Evolutionary conservation across 164 flowering plant genomes (phyloP), one percentile per base, ranked within the genome.

Genomic region (Liriodendron chinense): DNA sequence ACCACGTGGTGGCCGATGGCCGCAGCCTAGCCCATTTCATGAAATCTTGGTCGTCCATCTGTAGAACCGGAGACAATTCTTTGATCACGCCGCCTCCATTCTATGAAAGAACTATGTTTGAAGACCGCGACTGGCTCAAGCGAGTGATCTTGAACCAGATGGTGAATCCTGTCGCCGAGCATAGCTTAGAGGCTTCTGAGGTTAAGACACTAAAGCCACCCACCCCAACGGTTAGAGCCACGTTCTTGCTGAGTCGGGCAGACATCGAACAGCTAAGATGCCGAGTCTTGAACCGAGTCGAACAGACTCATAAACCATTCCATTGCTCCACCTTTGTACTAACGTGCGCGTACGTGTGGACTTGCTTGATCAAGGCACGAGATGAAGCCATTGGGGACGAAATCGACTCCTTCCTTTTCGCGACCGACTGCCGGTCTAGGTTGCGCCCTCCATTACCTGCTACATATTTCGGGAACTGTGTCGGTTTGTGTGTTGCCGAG

Each of bases 401-500:
- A 59, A 68, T 5, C 1, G 65, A 63, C 9, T 56, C 75, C 25
- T 83, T 89, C n/a, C n/a, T 20, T 9, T 79, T 82, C 14, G 73
- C 74, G 0, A 86, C 81, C 2, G 90, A 87, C 34, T 77, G 82
- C 26, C 75, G 88, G 12, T 70, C 79, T 14, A 81, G 84, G 0
- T 24, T 82, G 6, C 67, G 65, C 1, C 76, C 72, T 10, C 82
- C 81, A 1, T 8, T 86, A 2, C 87, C 92, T 0, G 65, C 21
- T 1, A 56, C 76, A 0, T 91, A 87, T 61, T 83, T 88, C 25
- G 93, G 92, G 0, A 91, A 89, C 72, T 89, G 92, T 73, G 1
- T 88, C 8, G 73, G 71, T 0, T 3, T 12, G 3, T 70, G 77
- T 13, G 16, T 71, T 2, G 70, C 76, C 0, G 7, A 69, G 7